A percentile compares a stretch with the other conserved stretches of the same genome.
Evolutionary conservation across 441 rosid genomes (phyloP).

Genomic region (Arabidopsis lyrata): DNA sequence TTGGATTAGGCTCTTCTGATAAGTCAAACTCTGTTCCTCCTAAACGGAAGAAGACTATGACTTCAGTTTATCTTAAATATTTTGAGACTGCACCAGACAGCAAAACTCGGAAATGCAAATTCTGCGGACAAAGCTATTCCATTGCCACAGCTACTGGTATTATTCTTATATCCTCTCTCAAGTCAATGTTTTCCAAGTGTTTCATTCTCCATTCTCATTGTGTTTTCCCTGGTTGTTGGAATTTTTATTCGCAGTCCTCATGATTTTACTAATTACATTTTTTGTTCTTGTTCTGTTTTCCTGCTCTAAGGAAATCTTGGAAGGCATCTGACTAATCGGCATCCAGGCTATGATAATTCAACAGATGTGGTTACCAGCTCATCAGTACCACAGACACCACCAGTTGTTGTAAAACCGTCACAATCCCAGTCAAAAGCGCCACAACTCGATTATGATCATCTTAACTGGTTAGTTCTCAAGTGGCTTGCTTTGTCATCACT

Average conservation of each 20-base stretch:
- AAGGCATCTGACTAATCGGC: slow-evolving; percentile 87
- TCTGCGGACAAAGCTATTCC: slow-evolving; percentile 93
- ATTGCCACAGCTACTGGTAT: slow-evolving; percentile 94
- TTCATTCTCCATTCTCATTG: no score
- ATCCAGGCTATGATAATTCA: slow-evolving; percentile 89
- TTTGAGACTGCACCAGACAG: slow-evolving; percentile 87
- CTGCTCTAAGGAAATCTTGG: slow-evolving; percentile 76
- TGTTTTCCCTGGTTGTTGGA: no score
- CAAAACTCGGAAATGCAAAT: slow-evolving; percentile 89
- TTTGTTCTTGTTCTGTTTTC: slow-evolving; percentile 20
- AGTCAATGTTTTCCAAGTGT: neutral
- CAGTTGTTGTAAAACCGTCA: slow-evolving; percentile 57
- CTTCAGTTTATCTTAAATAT: slow-evolving; percentile 87
- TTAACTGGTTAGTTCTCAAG: slow-evolving; percentile 89
- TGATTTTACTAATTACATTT: neutral
- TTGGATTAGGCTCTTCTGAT: slow-evolving; percentile 78
- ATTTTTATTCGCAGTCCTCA: neutral
- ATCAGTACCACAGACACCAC: slow-evolving; percentile 51
- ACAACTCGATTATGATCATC: slow-evolving; percentile 85
- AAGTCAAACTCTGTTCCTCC: slow-evolving; percentile 58
- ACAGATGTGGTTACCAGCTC: slow-evolving; percentile 57
- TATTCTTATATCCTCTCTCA: slow-evolving; percentile 7
- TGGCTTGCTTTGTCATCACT: slow-evolving; percentile 85
- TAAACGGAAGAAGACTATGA: slow-evolving; percentile 95
- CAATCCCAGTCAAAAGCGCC: slow-evolving; percentile 59